These are phyloP conservation scores for Mycena vulgaris DNA, from an alignment of 768 basidiomycete genomes.

Conservation along the genomic window DNA sequence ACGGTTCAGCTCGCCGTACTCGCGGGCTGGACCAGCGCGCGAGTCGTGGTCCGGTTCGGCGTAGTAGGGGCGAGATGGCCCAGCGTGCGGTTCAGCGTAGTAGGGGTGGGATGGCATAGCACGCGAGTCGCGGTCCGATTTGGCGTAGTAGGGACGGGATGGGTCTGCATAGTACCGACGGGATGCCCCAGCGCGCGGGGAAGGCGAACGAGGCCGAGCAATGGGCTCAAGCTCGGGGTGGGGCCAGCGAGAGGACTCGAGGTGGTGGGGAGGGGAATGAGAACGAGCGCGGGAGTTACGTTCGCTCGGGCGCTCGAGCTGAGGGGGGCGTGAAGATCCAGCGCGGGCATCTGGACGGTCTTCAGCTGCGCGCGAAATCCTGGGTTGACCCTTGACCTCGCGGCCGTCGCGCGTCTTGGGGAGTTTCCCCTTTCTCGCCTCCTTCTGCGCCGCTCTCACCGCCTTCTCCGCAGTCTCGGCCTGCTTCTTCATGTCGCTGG, in stretches of 20 bases:
- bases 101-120: neutral
- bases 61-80: no score
- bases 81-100: no score
- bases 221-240: neutral
- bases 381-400: no score
- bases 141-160: no score
- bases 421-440: neutral
- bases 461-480: neutral
- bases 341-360: neutral
- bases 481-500: neutral
- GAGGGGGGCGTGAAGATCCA: neutral
- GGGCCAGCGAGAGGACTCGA: neutral
- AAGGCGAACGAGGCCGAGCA: slow-evolving; percentile 2
- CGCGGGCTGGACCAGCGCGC: neutral
- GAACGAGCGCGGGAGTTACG: neutral
- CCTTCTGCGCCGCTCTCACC: neutral
- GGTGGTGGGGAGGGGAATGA: neutral
- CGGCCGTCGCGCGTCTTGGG: neutral
- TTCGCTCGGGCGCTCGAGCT: neutral
- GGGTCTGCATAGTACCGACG: neutral
- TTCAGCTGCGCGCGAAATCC: no score
- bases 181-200: neutral
- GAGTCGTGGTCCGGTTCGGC: neutral
- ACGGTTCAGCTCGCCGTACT: neutral
- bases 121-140: neutral